phyloP scores from a whole-genome alignment of 306 rosid species.

The Inga leiocalycina region DNA sequence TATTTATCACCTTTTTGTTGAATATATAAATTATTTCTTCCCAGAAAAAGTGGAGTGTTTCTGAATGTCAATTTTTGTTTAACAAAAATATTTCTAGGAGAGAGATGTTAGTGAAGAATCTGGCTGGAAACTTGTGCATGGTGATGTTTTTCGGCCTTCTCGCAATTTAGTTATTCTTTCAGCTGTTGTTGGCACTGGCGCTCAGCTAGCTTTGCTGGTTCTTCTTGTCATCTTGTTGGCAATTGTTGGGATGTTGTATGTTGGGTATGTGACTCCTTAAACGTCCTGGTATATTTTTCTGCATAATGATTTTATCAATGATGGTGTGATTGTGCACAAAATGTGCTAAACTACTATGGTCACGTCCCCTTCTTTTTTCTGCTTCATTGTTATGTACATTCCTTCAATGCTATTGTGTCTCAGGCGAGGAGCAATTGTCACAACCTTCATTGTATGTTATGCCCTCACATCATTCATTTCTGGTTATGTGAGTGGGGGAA shows the following conservation, averaged over 20 bases:
- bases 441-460: slow-evolving; percentile 96
- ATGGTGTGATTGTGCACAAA: slow-evolving; percentile 13
- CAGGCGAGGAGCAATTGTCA: slow-evolving; percentile 99
- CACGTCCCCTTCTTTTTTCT: not conserved
- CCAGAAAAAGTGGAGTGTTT: slow-evolving; percentile 15
- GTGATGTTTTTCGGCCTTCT: slow-evolving; percentile 98
- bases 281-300: slow-evolving; percentile 29
- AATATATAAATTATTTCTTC: slow-evolving; percentile 1
- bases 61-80: slow-evolving; percentile 30
- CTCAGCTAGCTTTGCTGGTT: slow-evolving; percentile 94
- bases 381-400: slow-evolving; percentile 26
- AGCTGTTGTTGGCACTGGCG: slow-evolving; percentile 99
- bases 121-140: slow-evolving; percentile 99
- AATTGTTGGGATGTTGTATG: slow-evolving; percentile 97
- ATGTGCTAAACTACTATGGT: not conserved
- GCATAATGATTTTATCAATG: slow-evolving; percentile 4
- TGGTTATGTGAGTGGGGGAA: slow-evolving; percentile 99
- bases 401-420: slow-evolving; percentile 15
- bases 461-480: slow-evolving; percentile 99
- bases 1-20: not conserved
- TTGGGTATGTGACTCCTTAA: slow-evolving; percentile 48
- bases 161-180: slow-evolving; percentile 81
- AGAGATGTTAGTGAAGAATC: slow-evolving; percentile 99
- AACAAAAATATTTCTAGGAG: slow-evolving; percentile 57
- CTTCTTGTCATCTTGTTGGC: slow-evolving; percentile 98